phyloP scores from a whole-genome alignment of 345 rosid species.

The Eucalyptus lansdowneana region DNA sequence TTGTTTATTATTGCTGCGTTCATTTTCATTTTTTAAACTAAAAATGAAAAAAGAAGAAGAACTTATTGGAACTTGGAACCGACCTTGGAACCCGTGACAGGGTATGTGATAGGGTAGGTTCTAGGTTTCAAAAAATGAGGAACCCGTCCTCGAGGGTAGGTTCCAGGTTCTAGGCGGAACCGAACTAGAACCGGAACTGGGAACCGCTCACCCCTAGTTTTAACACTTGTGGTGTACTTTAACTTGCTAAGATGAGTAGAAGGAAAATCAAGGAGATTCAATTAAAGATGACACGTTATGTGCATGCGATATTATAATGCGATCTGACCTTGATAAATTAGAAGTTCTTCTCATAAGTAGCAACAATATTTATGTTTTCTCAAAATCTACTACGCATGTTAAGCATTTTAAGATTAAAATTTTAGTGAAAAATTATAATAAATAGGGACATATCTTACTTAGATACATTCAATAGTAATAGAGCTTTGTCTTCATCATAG shows the following conservation, averaged over 20 bases:
- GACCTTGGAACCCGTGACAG: fast-evolving
- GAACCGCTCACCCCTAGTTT: too few species aligned
- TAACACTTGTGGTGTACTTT: too few species aligned
- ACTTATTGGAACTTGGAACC: too few species aligned
- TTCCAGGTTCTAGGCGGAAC: too few species aligned
- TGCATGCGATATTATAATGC: not conserved
- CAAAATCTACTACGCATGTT: not conserved
- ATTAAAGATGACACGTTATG: not conserved
- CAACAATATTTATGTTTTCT: not conserved
- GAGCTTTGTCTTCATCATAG: not conserved
- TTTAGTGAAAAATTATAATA: not conserved
- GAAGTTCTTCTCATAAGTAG: too few species aligned
- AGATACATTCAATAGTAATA: not conserved
- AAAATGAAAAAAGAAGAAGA: too few species aligned
- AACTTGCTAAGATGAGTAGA: not conserved
- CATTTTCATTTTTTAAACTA: too few species aligned
- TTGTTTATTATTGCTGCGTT: too few species aligned
- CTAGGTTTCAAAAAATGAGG: too few species aligned
- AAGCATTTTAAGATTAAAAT: not conserved
- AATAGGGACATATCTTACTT: not conserved
- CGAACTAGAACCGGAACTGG: too few species aligned
- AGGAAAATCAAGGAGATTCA: not conserved
- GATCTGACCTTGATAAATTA: not conserved
- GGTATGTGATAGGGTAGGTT: too few species aligned
- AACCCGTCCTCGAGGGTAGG: fast-evolving